These are phyloP conservation scores for Septoria petroselini DNA, from an alignment of 2,329 filamentous ascomycete genomes.

Conservation along the genomic window DNA sequence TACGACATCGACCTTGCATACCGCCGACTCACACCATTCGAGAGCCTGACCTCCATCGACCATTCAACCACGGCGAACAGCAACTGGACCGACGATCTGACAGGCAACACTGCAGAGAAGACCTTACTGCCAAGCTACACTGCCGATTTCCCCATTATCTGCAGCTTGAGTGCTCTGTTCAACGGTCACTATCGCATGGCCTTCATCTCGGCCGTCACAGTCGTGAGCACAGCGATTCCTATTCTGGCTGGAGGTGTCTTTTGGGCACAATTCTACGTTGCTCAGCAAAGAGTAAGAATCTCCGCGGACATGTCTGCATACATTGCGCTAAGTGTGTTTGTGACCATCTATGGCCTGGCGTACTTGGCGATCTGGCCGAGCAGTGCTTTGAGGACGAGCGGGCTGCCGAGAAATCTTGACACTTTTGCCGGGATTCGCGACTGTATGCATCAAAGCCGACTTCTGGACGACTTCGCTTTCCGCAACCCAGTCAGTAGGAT, in stretches of 20 bases:
- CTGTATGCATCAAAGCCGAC: constrained; percentile 69
- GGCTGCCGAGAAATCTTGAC: constrained; percentile 56
- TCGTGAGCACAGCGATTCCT: constrained; percentile 62
- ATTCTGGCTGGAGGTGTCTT: constrained; percentile 68
- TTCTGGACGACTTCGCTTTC: constrained; percentile 71
- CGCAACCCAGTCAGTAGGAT: constrained; percentile 62
- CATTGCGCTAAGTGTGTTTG: constrained; percentile 70
- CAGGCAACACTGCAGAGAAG: constrained; percentile 60
- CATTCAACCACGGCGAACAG: constrained; percentile 24
- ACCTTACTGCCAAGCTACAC: constrained; percentile 70
- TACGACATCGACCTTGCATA: constrained; percentile 64
- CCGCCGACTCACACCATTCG: constrained; percentile 67
- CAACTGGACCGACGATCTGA: constrained; percentile 26
- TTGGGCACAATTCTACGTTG: constrained; percentile 63
- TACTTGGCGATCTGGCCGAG: constrained; percentile 70
- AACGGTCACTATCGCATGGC: constrained; percentile 67
- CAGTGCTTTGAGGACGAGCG: constrained; percentile 46
- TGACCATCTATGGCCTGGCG: constrained; percentile 65
- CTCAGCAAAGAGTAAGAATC: constrained; percentile 56
- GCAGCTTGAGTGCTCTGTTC: constrained; percentile 55
- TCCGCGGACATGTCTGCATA: constrained; percentile 68
- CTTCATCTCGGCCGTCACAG: constrained; percentile 57
- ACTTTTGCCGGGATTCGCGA: constrained; percentile 74
- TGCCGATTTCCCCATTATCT: constrained; percentile 61
- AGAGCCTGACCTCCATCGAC: constrained; percentile 51